phyloP scores from a whole-genome alignment of 176 grass and related monocot species.

The Cenchrus americanus region DNA sequence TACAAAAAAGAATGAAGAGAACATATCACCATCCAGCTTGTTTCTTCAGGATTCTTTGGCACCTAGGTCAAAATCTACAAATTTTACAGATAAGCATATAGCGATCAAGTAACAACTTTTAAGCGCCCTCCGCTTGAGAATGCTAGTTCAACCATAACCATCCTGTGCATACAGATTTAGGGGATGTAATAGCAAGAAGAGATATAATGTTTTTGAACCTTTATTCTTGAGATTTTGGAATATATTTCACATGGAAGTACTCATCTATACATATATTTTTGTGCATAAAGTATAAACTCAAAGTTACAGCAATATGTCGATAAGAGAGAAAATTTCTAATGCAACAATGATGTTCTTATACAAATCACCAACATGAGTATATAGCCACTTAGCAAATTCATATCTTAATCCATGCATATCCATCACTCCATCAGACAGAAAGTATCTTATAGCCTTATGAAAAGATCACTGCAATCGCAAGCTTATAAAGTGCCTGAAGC shows the following conservation, averaged over 20 bases:
- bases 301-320: background rate
- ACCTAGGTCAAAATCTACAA: conserved; percentile 1
- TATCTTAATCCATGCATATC: background rate
- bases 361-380: background rate
- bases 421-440: background rate
- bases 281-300: background rate
- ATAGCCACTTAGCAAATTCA: background rate
- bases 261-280: background rate
- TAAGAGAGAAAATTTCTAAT: background rate
- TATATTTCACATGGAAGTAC: background rate
- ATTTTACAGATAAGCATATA: background rate
- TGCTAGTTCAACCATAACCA: conserved; percentile 36
- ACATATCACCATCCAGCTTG: background rate
- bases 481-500: background rate
- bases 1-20: background rate
- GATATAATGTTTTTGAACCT: background rate
- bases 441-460: conserved; percentile 5
- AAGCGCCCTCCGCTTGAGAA: background rate
- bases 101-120: background rate
- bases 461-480: conserved; percentile 15
- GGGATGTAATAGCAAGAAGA: background rate
- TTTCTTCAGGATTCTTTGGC: background rate
- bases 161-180: background rate
- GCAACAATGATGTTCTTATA: background rate
- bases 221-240: background rate